A percentile compares a stretch with the other conserved stretches of the same genome.
Conservation (phyloP, 2,329 filamentous ascomycete species). For the Aureobasidium vineae region DNA sequence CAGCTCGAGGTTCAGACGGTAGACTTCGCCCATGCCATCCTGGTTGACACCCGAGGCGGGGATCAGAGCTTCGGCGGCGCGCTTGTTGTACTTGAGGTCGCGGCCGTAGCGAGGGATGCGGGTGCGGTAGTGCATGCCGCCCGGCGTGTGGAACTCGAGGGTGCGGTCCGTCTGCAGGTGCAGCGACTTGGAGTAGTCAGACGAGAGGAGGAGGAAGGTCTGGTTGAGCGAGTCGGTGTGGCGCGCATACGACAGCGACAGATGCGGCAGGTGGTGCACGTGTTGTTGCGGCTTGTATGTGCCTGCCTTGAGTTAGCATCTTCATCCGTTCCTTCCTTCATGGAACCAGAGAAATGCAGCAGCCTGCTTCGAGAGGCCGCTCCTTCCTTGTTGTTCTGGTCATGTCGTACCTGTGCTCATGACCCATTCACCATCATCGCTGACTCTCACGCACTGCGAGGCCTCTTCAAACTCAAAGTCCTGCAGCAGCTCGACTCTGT, state of each 20-base stretch:
- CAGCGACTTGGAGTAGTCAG: slow-evolving; percentile 90
- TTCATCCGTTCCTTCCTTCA: background rate
- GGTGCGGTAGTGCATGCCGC: slow-evolving; percentile 83
- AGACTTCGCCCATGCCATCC: slow-evolving; percentile 88
- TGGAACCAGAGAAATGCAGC: no score
- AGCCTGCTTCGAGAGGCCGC: background rate
- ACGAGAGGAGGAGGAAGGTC: slow-evolving; percentile 82
- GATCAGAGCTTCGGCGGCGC: slow-evolving; percentile 79
- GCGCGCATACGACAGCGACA: slow-evolving; percentile 88
- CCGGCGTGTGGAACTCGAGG: slow-evolving; percentile 88
- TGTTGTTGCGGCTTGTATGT: slow-evolving; percentile 83
- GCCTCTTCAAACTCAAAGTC: slow-evolving; percentile 98
- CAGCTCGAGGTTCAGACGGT: slow-evolving; percentile 84
- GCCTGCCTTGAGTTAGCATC: slow-evolving; percentile 41
- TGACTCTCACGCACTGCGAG: slow-evolving; percentile 82
- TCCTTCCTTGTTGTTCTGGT: background rate
- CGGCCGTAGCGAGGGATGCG: slow-evolving; percentile 89
- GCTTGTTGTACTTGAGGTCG: slow-evolving; percentile 79
- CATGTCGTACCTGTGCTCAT: slow-evolving; percentile 77
- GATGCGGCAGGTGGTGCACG: slow-evolving; percentile 88
- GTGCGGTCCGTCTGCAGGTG: slow-evolving; percentile 90
- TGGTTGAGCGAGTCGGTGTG: slow-evolving; percentile 92
- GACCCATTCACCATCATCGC: slow-evolving; percentile 94
- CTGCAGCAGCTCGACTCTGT: slow-evolving; percentile 89
- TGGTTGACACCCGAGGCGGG: slow-evolving; percentile 83